Base-by-base conservation (phyloP, 805 yeast genomes). In the Sugiyamaella chiloensis region DNA sequence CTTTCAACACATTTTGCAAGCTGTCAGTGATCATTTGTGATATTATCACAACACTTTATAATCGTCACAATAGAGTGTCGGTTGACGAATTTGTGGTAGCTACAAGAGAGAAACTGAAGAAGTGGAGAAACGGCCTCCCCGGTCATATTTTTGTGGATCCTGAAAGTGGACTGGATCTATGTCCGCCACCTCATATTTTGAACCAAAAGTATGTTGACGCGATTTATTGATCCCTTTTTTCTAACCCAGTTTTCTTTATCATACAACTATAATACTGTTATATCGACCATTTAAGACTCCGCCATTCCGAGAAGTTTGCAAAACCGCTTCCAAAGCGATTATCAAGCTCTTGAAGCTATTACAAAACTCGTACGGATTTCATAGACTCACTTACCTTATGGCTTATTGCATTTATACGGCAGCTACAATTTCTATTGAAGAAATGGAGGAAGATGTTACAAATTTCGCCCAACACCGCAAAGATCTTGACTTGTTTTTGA, bases 351-450 rank as follows among this genome's bases (percentile, higher is more conserved):
- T 40, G 23, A 26, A 24, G 11, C 32, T 40, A 14, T 19, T 40
- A 4, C 27, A 26, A 16, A 26, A 14, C 4, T 40, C 42, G 2
- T 40, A 40, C 19, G 42, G 42, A 8, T 26, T 40, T n/a, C 11
- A 26, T n/a, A 24, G 42, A 40, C 42, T 40, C n/a, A 40, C 42
- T n/a, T 40, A 40, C 24, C 31, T 40, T 9, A 40, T 40, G 42
- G 42, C 42, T 5, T 40, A 40, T 32, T 40, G 42, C 27, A 26
- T 40, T n/a, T 40, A 40, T 26, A 40, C 29, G 14, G 42, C 42
- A n/a, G 42, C 42, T 3, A 40, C 42, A 24, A 26, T 40, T 9
- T 40, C 42, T 12, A 21, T 40, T n/a, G 42, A 40, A 40, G 42
- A 40, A 26, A 24, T 40, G 21, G 31, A 26, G 20, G 29, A 26